Evolutionary conservation across 2,329 filamentous ascomycete genomes (phyloP).

Genomic region (Bipolaris zeicola): DNA sequence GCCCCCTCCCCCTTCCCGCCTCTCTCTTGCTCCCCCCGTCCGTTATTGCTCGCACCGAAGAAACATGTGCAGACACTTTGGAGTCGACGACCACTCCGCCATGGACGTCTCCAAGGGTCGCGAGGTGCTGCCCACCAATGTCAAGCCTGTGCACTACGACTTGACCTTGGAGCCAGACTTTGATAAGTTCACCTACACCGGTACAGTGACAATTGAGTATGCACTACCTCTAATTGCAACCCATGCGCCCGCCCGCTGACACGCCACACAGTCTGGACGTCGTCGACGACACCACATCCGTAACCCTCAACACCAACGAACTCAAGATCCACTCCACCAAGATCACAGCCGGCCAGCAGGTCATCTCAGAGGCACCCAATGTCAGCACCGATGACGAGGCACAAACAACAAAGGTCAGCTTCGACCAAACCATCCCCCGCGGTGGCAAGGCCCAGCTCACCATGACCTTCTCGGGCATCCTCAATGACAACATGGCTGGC

Average conservation of each 20-base stretch:
- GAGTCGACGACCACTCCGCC: conserved; percentile 60
- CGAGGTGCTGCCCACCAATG: conserved; percentile 88
- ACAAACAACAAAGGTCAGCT: conserved; percentile 81
- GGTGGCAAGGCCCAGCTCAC: conserved; percentile 79
- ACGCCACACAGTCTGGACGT: conserved; percentile 69
- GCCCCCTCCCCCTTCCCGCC: conserved; percentile 22
- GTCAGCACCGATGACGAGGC: conserved; percentile 77
- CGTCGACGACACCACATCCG: conserved; percentile 78
- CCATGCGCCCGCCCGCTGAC: conserved; percentile 25
- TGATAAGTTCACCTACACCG: conserved; percentile 83
- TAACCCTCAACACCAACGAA: conserved; percentile 87
- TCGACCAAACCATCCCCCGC: conserved; percentile 73
- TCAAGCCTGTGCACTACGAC: conserved; percentile 90
- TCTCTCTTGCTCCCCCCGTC: conserved; percentile 28
- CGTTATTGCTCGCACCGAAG: conserved; percentile 76
- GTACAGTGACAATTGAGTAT: conserved; percentile 80
- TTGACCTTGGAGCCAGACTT: conserved; percentile 91
- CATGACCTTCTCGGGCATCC: conserved; percentile 75
- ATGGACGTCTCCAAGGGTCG: conserved; percentile 69
- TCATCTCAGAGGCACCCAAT: conserved; percentile 66
- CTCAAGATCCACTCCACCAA: conserved; percentile 79
- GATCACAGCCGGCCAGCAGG: conserved; percentile 65
- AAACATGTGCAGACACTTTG: conserved; percentile 72
- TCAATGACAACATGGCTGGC: conserved; percentile 96
- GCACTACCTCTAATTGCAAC: conserved; percentile 21